phyloP scores from a whole-genome alignment of 2,329 filamentous ascomycete species.

The Penicillium sp. region DNA sequence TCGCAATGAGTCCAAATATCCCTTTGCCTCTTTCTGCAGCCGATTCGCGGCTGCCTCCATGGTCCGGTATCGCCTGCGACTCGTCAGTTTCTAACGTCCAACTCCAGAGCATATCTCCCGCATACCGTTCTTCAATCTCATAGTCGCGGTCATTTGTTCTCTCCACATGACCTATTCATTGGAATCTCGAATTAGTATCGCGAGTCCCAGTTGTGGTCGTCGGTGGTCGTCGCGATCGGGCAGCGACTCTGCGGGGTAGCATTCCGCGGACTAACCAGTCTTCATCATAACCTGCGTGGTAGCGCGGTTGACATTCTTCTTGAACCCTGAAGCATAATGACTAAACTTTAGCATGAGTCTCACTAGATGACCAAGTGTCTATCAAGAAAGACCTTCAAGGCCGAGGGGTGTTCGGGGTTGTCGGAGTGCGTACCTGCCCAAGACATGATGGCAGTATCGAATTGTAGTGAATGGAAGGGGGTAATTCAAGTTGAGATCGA shows the following conservation, averaged over 20 bases:
- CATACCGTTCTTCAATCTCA: constrained; percentile 88
- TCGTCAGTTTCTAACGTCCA: constrained; percentile 17
- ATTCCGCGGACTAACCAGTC: constrained; percentile 61
- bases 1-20: constrained; percentile 93
- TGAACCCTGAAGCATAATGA: constrained; percentile 65
- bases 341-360: background rate
- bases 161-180: constrained; percentile 77
- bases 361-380: background rate
- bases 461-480: background rate
- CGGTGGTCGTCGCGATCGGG: background rate
- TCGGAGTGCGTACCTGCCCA: constrained; percentile 61
- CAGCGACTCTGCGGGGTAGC: constrained; percentile 20
- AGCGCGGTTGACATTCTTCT: constrained; percentile 97
- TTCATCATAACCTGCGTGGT: constrained; percentile 99
- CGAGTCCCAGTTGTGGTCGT: background rate
- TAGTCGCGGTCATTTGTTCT: constrained; percentile 98
- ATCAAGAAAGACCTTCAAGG: background rate
- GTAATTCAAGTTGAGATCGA: background rate
- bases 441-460: constrained; percentile 58
- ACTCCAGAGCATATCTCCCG: background rate
- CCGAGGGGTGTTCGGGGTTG: background rate
- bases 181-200: background rate
- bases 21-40: constrained; percentile 96
- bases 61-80: constrained; percentile 80
- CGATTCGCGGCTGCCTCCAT: constrained; percentile 94